Conservation (phyloP, 345 rosid genomes). For the Cardamine chenopodiifolia region DNA sequence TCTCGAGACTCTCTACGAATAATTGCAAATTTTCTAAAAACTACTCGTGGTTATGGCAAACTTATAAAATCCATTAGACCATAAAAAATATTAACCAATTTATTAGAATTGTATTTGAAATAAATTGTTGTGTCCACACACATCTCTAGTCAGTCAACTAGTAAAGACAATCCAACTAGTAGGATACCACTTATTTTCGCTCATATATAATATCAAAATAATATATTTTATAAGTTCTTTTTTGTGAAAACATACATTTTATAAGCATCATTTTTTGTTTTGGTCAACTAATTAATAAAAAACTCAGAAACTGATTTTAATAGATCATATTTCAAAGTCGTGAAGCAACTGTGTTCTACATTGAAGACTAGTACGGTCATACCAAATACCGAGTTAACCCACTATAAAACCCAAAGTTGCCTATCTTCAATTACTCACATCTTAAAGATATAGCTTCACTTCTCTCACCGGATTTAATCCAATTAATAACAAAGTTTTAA, state of each 20-base stretch:
- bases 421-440: constrained; percentile 1
- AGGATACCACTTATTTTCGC: not conserved
- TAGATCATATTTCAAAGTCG: not conserved
- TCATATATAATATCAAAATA: not conserved
- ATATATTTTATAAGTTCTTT: too few species aligned
- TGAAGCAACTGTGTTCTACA: not conserved
- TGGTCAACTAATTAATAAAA: not conserved
- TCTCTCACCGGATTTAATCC: not conserved
- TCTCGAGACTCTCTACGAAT: too few species aligned
- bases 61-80: not conserved
- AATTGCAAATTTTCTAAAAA: too few species aligned
- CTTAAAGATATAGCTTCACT: not conserved
- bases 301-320: not conserved
- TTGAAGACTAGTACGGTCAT: not conserved
- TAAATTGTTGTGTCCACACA: not conserved
- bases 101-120: not conserved
- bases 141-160: not conserved
- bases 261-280: not conserved
- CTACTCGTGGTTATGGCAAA: not conserved
- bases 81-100: not conserved
- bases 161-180: constrained; percentile 5
- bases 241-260: too few species aligned
- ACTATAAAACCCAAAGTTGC: constrained; percentile 11
- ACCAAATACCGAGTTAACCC: constrained; percentile 32
- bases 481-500: too few species aligned